A percentile compares a stretch with the other conserved stretches of the same genome.
Evolutionary conservation across 2,329 filamentous ascomycete genomes (phyloP).

Genomic region (Salinomyces thailandicus): DNA sequence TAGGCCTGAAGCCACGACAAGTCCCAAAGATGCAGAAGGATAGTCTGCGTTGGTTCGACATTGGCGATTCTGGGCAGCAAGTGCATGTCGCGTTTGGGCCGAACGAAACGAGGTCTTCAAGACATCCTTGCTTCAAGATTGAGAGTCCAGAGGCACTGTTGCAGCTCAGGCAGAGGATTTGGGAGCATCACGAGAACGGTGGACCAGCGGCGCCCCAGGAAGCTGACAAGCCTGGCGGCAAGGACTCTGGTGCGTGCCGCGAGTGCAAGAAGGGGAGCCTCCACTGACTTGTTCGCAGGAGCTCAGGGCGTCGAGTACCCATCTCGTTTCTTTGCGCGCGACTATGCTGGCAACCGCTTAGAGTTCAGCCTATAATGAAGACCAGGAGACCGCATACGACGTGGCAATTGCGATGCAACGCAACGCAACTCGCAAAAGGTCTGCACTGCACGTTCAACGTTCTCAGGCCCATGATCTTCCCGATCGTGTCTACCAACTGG

Average conservation of each 20-base stretch:
- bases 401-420: too few relatives aligned
- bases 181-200: constrained; percentile 41
- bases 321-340: constrained; percentile 49
- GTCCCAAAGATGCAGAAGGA: constrained; percentile 45
- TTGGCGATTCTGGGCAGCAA: constrained; percentile 41
- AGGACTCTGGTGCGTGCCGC: constrained; percentile 21
- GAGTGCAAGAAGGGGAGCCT: background rate
- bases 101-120: constrained; percentile 33
- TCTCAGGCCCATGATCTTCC: too few relatives aligned
- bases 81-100: constrained; percentile 44
- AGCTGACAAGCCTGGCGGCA: constrained; percentile 46
- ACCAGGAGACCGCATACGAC: too few relatives aligned
- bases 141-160: constrained; percentile 38
- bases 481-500: too few relatives aligned
- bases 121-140: constrained; percentile 52
- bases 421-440: too few relatives aligned
- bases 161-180: constrained; percentile 39
- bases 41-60: constrained; percentile 49
- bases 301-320: constrained; percentile 50
- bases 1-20: constrained; percentile 43
- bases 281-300: too few relatives aligned
- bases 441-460: too few relatives aligned
- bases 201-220: constrained; percentile 42
- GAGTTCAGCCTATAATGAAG: constrained; percentile 31
- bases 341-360: constrained; percentile 32